A percentile compares a stretch with the other conserved stretches of the same genome.
Conservation (phyloP, 1,139 yeast genomes). For the Sugiyamaella xylanicola region DNA sequence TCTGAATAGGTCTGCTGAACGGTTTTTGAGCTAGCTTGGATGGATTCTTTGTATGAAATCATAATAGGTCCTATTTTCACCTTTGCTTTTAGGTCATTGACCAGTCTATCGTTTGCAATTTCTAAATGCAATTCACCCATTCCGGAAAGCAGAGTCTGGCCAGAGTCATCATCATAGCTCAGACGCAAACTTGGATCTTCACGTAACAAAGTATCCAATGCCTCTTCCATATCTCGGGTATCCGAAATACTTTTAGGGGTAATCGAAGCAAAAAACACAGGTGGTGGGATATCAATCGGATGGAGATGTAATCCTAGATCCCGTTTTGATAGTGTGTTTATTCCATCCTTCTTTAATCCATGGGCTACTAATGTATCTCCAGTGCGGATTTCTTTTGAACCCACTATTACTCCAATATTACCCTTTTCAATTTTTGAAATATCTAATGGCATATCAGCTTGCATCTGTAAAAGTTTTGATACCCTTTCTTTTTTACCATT, state of each 20-base stretch:
- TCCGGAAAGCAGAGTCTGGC: slow-evolving; percentile 85
- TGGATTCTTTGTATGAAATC: slow-evolving; percentile 88
- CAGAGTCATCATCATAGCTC: slow-evolving; percentile 76
- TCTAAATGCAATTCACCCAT: slow-evolving; percentile 97
- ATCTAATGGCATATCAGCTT: slow-evolving; percentile 82
- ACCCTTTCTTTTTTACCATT: slow-evolving; percentile 68
- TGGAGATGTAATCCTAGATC: slow-evolving; percentile 54
- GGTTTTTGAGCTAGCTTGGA: slow-evolving; percentile 34
- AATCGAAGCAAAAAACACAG: slow-evolving; percentile 83
- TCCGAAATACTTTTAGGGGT: slow-evolving; percentile 83
- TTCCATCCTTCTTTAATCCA: slow-evolving; percentile 52
- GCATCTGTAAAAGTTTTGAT: slow-evolving; percentile 75
- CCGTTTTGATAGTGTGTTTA: slow-evolving; percentile 40
- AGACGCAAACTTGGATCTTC: slow-evolving; percentile 83
- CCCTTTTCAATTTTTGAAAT: slow-evolving; percentile 68
- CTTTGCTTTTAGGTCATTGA: slow-evolving; percentile 78
- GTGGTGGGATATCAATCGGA: slow-evolving; percentile 87
- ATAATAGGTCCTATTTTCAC: slow-evolving; percentile 79
- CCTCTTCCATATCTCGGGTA: slow-evolving; percentile 64
- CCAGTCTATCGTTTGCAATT: slow-evolving; percentile 75
- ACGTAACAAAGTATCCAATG: slow-evolving; percentile 62
- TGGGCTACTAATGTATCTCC: slow-evolving; percentile 85
- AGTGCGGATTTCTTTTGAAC: slow-evolving; percentile 74
- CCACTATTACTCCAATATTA: slow-evolving; percentile 86
- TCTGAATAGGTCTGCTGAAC: slow-evolving; percentile 36